phyloP scores from a whole-genome alignment of 208 protist species.

The Wallacemonas collosoma region DNA sequence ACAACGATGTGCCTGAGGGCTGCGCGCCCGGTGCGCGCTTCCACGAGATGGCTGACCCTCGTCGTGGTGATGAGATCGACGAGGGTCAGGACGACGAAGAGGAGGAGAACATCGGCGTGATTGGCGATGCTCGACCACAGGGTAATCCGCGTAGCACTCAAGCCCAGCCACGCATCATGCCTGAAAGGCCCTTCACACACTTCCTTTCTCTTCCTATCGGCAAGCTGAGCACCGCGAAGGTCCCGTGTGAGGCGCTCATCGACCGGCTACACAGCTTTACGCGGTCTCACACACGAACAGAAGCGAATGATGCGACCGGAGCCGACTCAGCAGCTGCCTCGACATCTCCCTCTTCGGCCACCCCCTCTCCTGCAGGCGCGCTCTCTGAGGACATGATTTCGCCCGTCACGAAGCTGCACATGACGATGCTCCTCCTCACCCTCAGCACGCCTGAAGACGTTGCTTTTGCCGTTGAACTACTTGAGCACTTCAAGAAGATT shows the following conservation, averaged over 20 bases:
- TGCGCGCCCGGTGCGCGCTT: neutral
- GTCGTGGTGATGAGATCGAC: conserved; percentile 5
- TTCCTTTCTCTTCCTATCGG: conserved; percentile 81
- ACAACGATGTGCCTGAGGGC: conserved; percentile 9
- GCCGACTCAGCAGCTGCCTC: neutral
- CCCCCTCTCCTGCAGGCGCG: neutral
- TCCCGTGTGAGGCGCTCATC: conserved; percentile 30
- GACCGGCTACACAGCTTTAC: conserved; percentile 29
- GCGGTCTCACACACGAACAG: neutral
- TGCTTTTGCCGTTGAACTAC: conserved; percentile 52
- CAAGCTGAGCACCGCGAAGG: conserved; percentile 35
- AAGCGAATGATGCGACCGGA: neutral
- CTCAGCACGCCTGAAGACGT: conserved; percentile 53
- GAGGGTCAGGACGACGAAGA: conserved; percentile 21
- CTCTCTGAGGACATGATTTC: conserved; percentile 53
- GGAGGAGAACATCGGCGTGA: neutral
- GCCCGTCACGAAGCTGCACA: conserved; percentile 50
- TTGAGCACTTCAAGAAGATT: conserved; percentile 30
- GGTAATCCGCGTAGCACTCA: conserved; percentile 3
- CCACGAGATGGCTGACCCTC: conserved; percentile 9
- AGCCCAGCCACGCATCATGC: conserved; percentile 18
- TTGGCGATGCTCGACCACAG: neutral
- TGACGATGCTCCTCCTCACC: conserved; percentile 75
- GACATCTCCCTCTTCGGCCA: neutral
- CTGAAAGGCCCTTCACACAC: conserved; percentile 68